Conservation (phyloP, 2,329 filamentous ascomycete species). For the Nannizziopsis arthrosporioides region DNA sequence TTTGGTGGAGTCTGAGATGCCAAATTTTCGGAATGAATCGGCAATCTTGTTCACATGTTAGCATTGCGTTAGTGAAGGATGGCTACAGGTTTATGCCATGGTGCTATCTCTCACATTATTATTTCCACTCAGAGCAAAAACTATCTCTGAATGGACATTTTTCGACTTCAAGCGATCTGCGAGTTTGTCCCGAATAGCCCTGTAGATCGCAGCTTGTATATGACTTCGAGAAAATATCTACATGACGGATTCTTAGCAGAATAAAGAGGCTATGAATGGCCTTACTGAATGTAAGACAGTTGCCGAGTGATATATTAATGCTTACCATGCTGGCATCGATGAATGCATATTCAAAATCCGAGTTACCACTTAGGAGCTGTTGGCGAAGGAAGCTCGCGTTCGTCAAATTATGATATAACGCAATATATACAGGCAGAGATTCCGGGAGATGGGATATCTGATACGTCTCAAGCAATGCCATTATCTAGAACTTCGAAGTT, state of each 20-base stretch:
- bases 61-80: neutral
- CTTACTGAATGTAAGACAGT: neutral
- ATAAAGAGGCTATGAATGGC: neutral
- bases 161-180: slow-evolving; percentile 58
- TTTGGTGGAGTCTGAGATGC: slow-evolving; percentile 59
- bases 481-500: slow-evolving; percentile 8
- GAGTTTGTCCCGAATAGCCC: slow-evolving; percentile 57
- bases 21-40: slow-evolving; percentile 81
- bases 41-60: slow-evolving; percentile 53
- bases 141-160: slow-evolving; percentile 82
- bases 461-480: slow-evolving; percentile 50
- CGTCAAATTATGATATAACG: slow-evolving; percentile 61
- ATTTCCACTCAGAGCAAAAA: slow-evolving; percentile 65
- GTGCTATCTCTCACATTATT: slow-evolving; percentile 55
- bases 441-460: slow-evolving; percentile 63
- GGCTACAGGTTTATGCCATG: neutral
- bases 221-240: slow-evolving; percentile 63
- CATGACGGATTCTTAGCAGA: too few relatives aligned
- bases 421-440: slow-evolving; percentile 56
- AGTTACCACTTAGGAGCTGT: slow-evolving; percentile 74
- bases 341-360: slow-evolving; percentile 84
- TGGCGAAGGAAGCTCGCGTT: slow-evolving; percentile 69
- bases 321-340: slow-evolving; percentile 70
- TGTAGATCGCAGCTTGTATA: slow-evolving; percentile 62
- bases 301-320: slow-evolving; percentile 12